Percentiles rank a stretch among this genome's conserved stretches.
Conservation (phyloP, 2,329 filamentous ascomycete species). For the Aspergillus caelatus region DNA sequence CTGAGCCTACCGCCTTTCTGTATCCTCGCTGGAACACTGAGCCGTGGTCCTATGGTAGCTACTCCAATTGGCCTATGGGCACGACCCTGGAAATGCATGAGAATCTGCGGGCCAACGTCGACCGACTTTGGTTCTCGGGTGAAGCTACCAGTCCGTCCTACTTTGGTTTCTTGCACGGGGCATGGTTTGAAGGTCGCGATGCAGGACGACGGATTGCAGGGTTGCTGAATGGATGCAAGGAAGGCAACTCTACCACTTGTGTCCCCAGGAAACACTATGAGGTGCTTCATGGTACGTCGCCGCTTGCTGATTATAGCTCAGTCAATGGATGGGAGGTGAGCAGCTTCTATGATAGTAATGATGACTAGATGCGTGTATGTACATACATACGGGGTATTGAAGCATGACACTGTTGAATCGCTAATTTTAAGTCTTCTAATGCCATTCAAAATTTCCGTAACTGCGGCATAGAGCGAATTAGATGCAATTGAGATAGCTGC, state of each 20-base stretch:
- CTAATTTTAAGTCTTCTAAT: neutral
- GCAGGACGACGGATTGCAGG: conserved; percentile 43
- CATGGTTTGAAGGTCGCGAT: conserved; percentile 60
- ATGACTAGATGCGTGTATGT: conserved; percentile 3
- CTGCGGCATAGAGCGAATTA: neutral
- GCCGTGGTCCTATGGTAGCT: conserved; percentile 61
- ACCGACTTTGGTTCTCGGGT: conserved; percentile 65
- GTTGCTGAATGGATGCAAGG: conserved; percentile 26
- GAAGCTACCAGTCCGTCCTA: conserved; percentile 66
- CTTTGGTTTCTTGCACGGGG: conserved; percentile 68
- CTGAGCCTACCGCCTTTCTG: conserved; percentile 62
- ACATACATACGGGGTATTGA: neutral
- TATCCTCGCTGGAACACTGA: conserved; percentile 62
- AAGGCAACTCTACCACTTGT: conserved; percentile 18
- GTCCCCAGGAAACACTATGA: conserved; percentile 26
- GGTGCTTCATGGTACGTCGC: conserved; percentile 28
- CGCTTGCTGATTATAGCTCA: conserved; percentile 27
- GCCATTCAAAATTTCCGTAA: neutral
- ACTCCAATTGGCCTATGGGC: conserved; percentile 68
- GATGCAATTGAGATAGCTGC: neutral
- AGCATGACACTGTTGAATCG: neutral
- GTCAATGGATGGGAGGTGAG: conserved; percentile 32
- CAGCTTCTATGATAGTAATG: conserved; percentile 30
- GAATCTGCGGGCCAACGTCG: conserved; percentile 67
- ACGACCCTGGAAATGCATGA: conserved; percentile 68